Evolutionary conservation across 257 asterid species (phyloP), one percentile per base, ranked within the genome.

Genomic region (Handroanthus guayacan): DNA sequence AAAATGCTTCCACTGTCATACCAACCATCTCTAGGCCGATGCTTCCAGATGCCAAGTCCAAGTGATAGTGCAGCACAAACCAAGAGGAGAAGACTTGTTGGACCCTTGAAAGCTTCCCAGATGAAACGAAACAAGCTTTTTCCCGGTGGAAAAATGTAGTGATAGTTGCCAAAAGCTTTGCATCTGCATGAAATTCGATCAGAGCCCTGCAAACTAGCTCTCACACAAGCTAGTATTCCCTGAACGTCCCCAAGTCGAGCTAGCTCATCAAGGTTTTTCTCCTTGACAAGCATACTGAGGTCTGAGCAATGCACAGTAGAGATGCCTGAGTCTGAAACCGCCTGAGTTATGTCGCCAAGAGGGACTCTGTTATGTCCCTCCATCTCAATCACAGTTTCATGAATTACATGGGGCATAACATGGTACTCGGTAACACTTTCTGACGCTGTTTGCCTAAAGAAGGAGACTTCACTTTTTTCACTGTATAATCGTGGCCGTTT

Each of bases 281-380:
- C 85, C 77, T 75, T 81, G 52, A 82, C 84, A 36, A 86, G 75
- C 79, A 67, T 74, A 1, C 86, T 37, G 9, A 88, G 78, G 62
- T 60, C 78, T 52, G 69, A 13, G n/a, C 62, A 60, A 57, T 80
- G 77, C 16, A 75, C 47, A 4, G 12, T 34, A 38, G 69, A 75
- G 48, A 78, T 65, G 13, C 45, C 45, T 3, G 43, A 25, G 17
- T 43, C 17, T 4, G 44, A 34, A 10, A 11, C 7, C 65, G 12
- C 9, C 67, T 61, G 67, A 61, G 11, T 2, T 4, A 0, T 18
- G 5, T 20, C 9, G 10, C 58, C n/a, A 10, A 10, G 2, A 47
- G 4, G 5, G 4, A 9, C 14, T 57, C n/a, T 20, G 5, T 5
- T 7, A 2, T 6, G 0, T 8, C 14, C 10, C 31, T 0, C 67